Base-by-base conservation (phyloP, 306 rosid species). In the Vicia sativa region DNA sequence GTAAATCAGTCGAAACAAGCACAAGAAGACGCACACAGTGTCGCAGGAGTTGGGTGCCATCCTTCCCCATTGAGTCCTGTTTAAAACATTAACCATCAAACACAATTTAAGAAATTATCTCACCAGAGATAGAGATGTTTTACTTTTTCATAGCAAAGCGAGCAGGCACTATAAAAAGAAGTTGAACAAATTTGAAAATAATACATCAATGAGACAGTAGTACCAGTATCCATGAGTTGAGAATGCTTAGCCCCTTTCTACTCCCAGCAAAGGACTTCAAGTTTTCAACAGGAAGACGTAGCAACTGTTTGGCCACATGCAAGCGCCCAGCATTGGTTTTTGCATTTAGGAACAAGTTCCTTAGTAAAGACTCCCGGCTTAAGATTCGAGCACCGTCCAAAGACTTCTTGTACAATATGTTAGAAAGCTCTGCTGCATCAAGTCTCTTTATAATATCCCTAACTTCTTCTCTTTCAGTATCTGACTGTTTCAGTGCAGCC, bases 31-130 rank as follows among this genome's bases (percentile, higher is more conserved):
- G 96, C 81, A 93, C 92, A 81, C 98, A 93, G 43, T 93, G 98
- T 70, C 97, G 86, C 86, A 93, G 79, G 58, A 93, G 96, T 81
- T 90, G 96, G 77, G 98, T 90, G 53, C 96, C 90, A 66, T 89
- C 97, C 89, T 93, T 93, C 78, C 98, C 98, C 98, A 93, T 86
- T 7, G 98, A 93, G 66, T 93, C 98, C 98, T 93, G 75, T 74
- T 56, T 15, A 49, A 60, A 37, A 68, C 37, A 68, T 39, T 25
- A 62, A 83, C 56, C 4, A 71, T 38, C 43, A 62, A 78, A 60
- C 16, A 29, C 60, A 65, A 23, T 62, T 53, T 70, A 70, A 67
- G 14, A 76, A 81, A 67, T 65, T 62, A 4, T 25, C 41, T 76
- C 7, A 16, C 62, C 42, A 25, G 57, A 50, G 49, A 72, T 54